Evolutionary conservation across 352 stramenopile species (phyloP), one percentile per base, ranked within the genome.

Genomic region (Hyaloperonospora brassicae): DNA sequence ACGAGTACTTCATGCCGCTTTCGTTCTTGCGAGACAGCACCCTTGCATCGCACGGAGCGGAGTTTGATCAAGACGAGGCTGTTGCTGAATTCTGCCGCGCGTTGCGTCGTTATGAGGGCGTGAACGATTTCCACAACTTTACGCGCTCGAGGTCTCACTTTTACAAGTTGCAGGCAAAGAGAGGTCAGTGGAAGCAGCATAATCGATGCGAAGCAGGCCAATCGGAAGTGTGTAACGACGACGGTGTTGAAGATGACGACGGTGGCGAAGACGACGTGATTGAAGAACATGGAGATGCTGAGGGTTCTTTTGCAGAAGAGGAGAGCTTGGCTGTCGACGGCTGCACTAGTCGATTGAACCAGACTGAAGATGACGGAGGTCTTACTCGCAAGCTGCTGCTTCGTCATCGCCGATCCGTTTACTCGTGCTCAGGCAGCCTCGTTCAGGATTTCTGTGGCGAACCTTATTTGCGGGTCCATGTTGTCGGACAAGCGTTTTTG

Each of bases 121-220:
- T 90, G 48, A 77, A 94, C 52, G 84, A 90, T 57, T 96, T 95
- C 49, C 87, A 96, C 79, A 96, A 96, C 56, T 96, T 93, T 50
- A 95, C 85, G 39, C 92, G 89, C 46, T 81, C 79, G 13, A 72
- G 79, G 1, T 76, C 76, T 10, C 76, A 76, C 40, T 92, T 89
- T 57, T 92, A 92, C 61, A 86, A 86, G 34, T 48, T 74, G 30
- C 73, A 87, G 22, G 79, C 69, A 13, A 73, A 76, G 46, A 73
- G 56, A 51, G 50, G 57, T 25, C 55, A 59, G 27, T 54, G 47
- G 48, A 57, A 64, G 45, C 30, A 43, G 23, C 52, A 72, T 21
- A 58, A 48, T 11, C 47, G 40, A 48, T 55, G 50, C 17, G 35
- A 55, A 36, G n/a, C 12, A 17, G 42, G n/a, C 7, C 51, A 63